Conservation (phyloP, 768 basidiomycete species). For the Suillus hirtellus region DNA sequence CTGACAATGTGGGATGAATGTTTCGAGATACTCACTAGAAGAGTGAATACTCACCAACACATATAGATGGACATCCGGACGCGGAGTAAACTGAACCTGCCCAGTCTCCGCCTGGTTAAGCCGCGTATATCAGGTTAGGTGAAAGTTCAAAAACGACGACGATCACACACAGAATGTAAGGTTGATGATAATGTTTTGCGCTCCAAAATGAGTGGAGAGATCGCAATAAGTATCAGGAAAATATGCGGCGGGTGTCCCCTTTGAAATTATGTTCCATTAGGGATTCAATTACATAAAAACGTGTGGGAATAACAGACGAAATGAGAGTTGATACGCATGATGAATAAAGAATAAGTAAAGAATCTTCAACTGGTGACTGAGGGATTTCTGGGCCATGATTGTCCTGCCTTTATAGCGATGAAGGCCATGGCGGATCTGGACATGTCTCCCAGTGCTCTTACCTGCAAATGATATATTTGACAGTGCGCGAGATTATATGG, state of each 20-base stretch:
- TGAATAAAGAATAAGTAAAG: too few species aligned
- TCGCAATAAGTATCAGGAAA: slow-evolving; percentile 65
- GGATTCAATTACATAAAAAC: too few species aligned
- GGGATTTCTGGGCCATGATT: too few species aligned
- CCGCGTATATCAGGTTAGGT: not conserved
- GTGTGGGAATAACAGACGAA: too few species aligned
- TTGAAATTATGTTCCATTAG: slow-evolving; percentile 4
- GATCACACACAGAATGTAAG: slow-evolving; percentile 28
- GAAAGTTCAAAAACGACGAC: slow-evolving; percentile 14
- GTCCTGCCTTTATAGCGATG: too few species aligned
- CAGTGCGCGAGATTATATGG: too few species aligned
- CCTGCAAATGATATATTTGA: too few species aligned
- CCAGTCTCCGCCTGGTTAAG: slow-evolving; percentile 29
- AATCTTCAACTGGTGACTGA: too few species aligned
- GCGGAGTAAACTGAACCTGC: slow-evolving; percentile 26
- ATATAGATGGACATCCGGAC: slow-evolving; percentile 29
- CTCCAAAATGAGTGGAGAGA: slow-evolving; percentile 51
- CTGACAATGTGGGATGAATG: slow-evolving; percentile 15
- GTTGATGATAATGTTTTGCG: slow-evolving; percentile 68
- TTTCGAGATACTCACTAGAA: too few species aligned
- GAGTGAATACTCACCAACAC: slow-evolving; percentile 22
- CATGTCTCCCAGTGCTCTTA: too few species aligned
- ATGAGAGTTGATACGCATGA: too few species aligned
- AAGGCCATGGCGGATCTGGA: too few species aligned
- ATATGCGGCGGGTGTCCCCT: slow-evolving; percentile 61